These are phyloP conservation scores for Camellia lanceoleosa DNA, from an alignment of 148 eudicot species.

Conservation along the genomic window DNA sequence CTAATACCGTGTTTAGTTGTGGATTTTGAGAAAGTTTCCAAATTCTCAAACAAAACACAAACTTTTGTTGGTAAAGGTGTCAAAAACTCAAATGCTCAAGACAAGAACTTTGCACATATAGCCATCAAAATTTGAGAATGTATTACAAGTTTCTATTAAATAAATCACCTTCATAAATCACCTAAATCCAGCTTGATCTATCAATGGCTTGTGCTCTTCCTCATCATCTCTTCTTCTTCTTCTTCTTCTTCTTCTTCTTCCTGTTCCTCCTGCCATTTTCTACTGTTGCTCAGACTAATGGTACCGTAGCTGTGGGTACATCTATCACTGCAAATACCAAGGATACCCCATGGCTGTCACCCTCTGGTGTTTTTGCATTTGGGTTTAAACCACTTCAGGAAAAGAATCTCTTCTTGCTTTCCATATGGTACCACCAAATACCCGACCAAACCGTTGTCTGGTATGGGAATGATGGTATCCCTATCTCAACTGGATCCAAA, in stretches of 20 bases:
- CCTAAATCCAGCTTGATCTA: neutral
- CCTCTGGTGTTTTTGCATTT: conserved; percentile 15
- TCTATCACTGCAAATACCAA: neutral
- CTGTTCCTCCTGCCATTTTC: conserved; percentile 3
- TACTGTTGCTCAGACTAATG: conserved; percentile 4
- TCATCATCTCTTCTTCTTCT: conserved; percentile 5
- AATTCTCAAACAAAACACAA: too few relatives aligned
- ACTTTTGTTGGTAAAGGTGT: too few relatives aligned
- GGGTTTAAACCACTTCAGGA: conserved; percentile 1
- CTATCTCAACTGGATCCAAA: conserved; percentile 33
- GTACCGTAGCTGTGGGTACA: too few relatives aligned
- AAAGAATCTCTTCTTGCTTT: conserved; percentile 29
- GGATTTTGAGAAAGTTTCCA: too few relatives aligned
- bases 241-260: neutral
- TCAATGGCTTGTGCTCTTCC: conserved; percentile 13
- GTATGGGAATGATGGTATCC: conserved; percentile 33
- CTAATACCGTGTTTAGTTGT: too few relatives aligned
- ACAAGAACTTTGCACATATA: too few relatives aligned
- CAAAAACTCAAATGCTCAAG: too few relatives aligned
- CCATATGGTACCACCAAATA: conserved; percentile 18
- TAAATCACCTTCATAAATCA: neutral
- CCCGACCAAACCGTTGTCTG: conserved; percentile 48
- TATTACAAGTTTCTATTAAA: too few relatives aligned
- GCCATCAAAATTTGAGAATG: too few relatives aligned
- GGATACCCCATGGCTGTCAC: conserved; percentile 37